A percentile compares a stretch with the other conserved stretches of the same genome.
Conservation (phyloP, 768 basidiomycete species). For the Epithele typhae region DNA sequence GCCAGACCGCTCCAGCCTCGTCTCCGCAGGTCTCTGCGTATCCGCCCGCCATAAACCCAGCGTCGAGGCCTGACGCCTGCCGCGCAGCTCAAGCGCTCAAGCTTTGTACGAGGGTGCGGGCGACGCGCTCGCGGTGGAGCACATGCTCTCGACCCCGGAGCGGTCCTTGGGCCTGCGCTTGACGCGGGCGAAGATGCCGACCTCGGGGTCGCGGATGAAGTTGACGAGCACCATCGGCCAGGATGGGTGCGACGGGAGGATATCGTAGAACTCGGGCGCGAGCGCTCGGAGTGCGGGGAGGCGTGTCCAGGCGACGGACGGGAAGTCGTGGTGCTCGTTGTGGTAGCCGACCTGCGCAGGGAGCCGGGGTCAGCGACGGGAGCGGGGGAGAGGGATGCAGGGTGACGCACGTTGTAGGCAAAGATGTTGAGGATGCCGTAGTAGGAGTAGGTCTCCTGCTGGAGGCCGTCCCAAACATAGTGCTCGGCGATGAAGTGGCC, state of each 20-base stretch:
- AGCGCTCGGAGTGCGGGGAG: slow-evolving; percentile 77
- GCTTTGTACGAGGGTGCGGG: no score
- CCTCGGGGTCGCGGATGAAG: slow-evolving; percentile 87
- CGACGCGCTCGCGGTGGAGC: no score
- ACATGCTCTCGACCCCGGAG: no score
- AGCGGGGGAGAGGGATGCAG: neutral
- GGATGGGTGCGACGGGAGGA: slow-evolving; percentile 78
- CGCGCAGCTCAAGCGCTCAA: no score
- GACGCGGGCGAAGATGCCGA: slow-evolving; percentile 84
- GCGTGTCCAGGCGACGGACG: slow-evolving; percentile 92
- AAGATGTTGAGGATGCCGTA: slow-evolving; percentile 88
- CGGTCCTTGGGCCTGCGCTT: slow-evolving; percentile 58
- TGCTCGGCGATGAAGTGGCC: slow-evolving; percentile 99
- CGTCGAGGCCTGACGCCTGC: no score
- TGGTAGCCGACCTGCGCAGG: slow-evolving; percentile 85
- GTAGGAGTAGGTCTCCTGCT: slow-evolving; percentile 96
- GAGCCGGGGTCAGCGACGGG: neutral
- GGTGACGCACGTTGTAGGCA: slow-evolving; percentile 80
- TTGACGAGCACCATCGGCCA: slow-evolving; percentile 96
- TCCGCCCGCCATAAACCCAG: no score
- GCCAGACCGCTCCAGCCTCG: no score
- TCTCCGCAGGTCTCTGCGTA: no score
- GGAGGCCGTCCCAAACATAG: slow-evolving; percentile 87
- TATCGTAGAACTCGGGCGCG: slow-evolving; percentile 91
- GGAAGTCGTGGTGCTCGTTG: slow-evolving; percentile 99